Evolutionary conservation across 371 early-diverging fungal species (phyloP), one percentile per base, ranked within the genome.

Genomic region (Saksenaea oblongispora): DNA sequence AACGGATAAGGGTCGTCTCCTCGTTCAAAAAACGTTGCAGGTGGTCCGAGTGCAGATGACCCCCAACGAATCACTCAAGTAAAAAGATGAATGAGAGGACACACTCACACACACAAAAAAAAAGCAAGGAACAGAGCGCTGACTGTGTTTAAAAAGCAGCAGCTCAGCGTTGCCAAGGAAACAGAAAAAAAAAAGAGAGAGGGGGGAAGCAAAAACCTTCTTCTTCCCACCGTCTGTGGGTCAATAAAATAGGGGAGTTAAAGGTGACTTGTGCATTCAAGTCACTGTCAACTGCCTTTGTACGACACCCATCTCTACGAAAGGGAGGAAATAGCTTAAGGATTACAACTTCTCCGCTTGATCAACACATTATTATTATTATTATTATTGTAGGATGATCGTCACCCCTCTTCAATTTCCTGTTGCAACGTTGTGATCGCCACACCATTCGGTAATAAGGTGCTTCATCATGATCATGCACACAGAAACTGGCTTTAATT

Each of bases 41-140:
- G 51, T 47, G 51, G 51, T 47, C 51, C 51, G 51, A 47, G 51
- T 47, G 51, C 51, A 47, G 51, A 47, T 47, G 51, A 47, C 51
- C 51, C 51, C 51, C 51, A 47, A 22, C 18, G 51, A 47, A 47
- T 47, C 51, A 22, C 51, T 47, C 51, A 10, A 47, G 51, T 22
- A 47, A 22, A 47, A 31, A 31, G 51, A 47, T 47, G 51, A 47
- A 47, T 47, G 51, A 47, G 51, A 47, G 18, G 42, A 41, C n/a
- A 5, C 14, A 41, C n/a, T n/a, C n/a, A 41, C 18, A 22, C 10
- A 22, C 22, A 47, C 17, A 7, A 7, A 22, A 47, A 47, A 47
- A 47, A 47, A 22, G 11, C 51, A 47, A 47, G 51, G 51, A 47
- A 47, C 51, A 47, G 22, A 47, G 51, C 11, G 51, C 51, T 47